phyloP scores from a whole-genome alignment of 1,284 basidiomycete genomes.

The Cryptococcus floricola region DNA sequence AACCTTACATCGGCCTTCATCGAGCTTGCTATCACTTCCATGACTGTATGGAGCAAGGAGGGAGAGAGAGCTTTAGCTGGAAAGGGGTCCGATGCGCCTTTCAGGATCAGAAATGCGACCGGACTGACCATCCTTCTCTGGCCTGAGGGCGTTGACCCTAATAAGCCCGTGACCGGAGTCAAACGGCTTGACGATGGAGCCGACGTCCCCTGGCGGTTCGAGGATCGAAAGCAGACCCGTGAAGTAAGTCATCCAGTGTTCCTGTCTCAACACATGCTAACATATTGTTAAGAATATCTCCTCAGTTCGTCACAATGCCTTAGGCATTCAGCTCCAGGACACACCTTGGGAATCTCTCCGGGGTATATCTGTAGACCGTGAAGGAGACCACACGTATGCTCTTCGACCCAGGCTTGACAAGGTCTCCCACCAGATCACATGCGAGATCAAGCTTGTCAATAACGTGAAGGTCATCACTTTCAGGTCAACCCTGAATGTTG shows the following conservation, averaged over 20 bases:
- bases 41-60: constrained; percentile 69
- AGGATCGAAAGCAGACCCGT: constrained; percentile 91
- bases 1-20: constrained; percentile 90
- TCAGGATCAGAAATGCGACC: constrained; percentile 86
- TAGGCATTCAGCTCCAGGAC: constrained; percentile 78
- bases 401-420: constrained; percentile 75
- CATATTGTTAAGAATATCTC: constrained; percentile 64
- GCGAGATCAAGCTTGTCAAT: constrained; percentile 84
- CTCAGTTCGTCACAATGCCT: constrained; percentile 71
- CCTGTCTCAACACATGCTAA: constrained; percentile 1
- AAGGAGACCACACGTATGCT: constrained; percentile 87
- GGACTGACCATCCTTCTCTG: constrained; percentile 77
- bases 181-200: constrained; percentile 62
- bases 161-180: constrained; percentile 54
- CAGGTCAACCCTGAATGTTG: constrained; percentile 87
- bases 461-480: constrained; percentile 96
- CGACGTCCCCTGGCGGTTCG: constrained; percentile 91
- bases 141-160: constrained; percentile 65
- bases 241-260: constrained; percentile 59
- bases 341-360: constrained; percentile 88
- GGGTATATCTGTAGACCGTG: constrained; percentile 85
- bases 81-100: constrained; percentile 84
- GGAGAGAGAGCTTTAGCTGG: constrained; percentile 65
- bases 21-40: constrained; percentile 74
- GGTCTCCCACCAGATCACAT: constrained; percentile 77